phyloP scores from a whole-genome alignment of 2,329 filamentous ascomycete species.

The Didymella pomorum region DNA sequence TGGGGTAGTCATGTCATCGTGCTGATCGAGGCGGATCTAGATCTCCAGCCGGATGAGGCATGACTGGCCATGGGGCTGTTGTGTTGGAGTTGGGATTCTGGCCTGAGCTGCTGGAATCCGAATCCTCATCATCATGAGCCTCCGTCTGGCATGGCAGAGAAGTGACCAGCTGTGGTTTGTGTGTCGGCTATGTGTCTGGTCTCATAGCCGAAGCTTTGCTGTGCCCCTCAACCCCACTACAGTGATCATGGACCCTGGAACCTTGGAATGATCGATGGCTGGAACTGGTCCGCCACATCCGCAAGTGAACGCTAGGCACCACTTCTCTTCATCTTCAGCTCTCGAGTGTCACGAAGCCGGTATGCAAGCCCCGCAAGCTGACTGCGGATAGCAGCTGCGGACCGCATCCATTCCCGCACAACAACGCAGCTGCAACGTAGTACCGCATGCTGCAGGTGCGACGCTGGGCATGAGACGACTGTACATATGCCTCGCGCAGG shows the following conservation, averaged over 20 bases:
- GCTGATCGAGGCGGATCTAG: neutral
- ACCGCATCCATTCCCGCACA: neutral
- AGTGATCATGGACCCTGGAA: no score
- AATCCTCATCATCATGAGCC: neutral
- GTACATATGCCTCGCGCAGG: no score
- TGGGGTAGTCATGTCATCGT: conserved; percentile 6
- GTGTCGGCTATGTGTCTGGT: conserved; percentile 4
- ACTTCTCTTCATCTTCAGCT: neutral
- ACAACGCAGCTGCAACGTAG: neutral
- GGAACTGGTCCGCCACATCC: conserved; percentile 5
- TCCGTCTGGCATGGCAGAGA: neutral
- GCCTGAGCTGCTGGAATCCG: neutral
- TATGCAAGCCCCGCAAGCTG: neutral
- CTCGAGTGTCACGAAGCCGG: neutral
- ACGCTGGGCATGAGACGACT: neutral
- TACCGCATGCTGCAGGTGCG: neutral
- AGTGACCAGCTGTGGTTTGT: no score
- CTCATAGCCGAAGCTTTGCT: conserved; percentile 1
- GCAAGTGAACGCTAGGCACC: neutral
- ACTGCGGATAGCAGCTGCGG: neutral
- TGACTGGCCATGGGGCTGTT: neutral
- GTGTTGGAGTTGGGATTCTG: no score
- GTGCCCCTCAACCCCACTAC: conserved; percentile 5
- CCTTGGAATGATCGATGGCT: neutral
- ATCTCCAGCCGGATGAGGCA: neutral